Conservation (phyloP, 1,284 basidiomycete genomes). For the Polyporus tsugae region DNA sequence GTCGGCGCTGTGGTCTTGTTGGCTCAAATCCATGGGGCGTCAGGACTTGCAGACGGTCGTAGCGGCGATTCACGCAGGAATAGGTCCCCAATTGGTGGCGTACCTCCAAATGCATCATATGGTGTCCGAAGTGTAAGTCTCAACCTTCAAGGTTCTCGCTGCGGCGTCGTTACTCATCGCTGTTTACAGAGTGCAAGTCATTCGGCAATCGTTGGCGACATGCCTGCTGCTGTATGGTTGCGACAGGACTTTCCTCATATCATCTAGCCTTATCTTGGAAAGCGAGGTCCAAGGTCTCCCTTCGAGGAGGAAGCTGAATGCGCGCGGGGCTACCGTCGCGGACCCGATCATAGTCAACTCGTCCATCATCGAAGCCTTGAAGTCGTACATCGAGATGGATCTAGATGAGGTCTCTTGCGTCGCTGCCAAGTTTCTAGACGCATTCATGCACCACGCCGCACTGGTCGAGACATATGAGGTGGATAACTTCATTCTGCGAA, state of each 20-base stretch:
- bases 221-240: conserved; percentile 74
- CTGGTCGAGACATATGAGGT: conserved; percentile 70
- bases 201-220: conserved; percentile 63
- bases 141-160: conserved; percentile 42
- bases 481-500: conserved; percentile 74
- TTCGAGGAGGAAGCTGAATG: conserved; percentile 58
- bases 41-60: conserved; percentile 63
- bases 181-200: conserved; percentile 47
- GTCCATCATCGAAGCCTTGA: conserved; percentile 59
- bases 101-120: conserved; percentile 40
- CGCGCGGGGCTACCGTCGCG: conserved; percentile 49
- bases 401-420: conserved; percentile 61
- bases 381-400: conserved; percentile 58
- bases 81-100: conserved; percentile 49
- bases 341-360: conserved; percentile 68
- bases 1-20: conserved; percentile 57
- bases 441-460: conserved; percentile 64
- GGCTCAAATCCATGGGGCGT: conserved; percentile 63
- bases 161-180: conserved; percentile 9
- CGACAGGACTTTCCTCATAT: conserved; percentile 54
- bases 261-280: conserved; percentile 53
- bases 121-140: conserved; percentile 33
- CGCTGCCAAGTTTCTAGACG: conserved; percentile 68
- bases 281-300: conserved; percentile 59
- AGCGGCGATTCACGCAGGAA: conserved; percentile 54